Evolutionary conservation across 2,329 filamentous ascomycete genomes (phyloP).

Genomic region (Fusarium cicatricum): DNA sequence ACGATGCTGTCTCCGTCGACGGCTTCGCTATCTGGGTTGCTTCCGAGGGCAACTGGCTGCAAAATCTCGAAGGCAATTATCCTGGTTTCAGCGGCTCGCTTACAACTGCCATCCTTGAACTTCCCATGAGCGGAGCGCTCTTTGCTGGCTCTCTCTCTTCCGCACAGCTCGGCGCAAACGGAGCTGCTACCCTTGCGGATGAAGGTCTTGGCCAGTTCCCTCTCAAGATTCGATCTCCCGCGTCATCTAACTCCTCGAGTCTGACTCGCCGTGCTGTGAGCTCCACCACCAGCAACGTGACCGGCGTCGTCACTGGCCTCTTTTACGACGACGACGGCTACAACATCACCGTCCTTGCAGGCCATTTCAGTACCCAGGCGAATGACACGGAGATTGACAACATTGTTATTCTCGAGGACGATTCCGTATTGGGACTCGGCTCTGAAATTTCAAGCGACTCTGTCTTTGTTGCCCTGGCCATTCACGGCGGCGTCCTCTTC

Average conservation of each 20-base stretch:
- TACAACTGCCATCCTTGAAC: conserved; percentile 71
- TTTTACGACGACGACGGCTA: conserved; percentile 76
- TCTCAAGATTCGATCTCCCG: conserved; percentile 59
- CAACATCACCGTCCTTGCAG: conserved; percentile 88
- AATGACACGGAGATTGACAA: conserved; percentile 80
- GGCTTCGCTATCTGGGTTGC: conserved; percentile 95
- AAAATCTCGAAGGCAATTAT: conserved; percentile 73
- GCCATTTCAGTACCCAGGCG: conserved; percentile 79
- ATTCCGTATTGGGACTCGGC: conserved; percentile 76
- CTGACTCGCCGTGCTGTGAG: conserved; percentile 58
- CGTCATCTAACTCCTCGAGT: conserved; percentile 45
- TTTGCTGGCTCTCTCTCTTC: conserved; percentile 87
- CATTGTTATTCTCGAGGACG: conserved; percentile 81
- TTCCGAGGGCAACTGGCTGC: conserved; percentile 84
- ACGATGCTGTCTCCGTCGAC: conserved; percentile 66
- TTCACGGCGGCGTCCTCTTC: conserved; percentile 74
- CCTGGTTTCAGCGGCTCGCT: conserved; percentile 77
- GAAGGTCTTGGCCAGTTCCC: conserved; percentile 63
- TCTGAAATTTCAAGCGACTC: conserved; percentile 74
- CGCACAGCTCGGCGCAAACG: conserved; percentile 75
- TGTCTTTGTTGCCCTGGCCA: conserved; percentile 75
- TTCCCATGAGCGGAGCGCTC: conserved; percentile 69
- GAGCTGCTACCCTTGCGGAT: conserved; percentile 71
- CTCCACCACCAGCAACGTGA: conserved; percentile 53
- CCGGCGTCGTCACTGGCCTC: conserved; percentile 78